A percentile compares a stretch with the other conserved stretches of the same genome.
phyloP scores from a whole-genome alignment of 1,284 basidiomycete species.

The Irpex sp. region DNA sequence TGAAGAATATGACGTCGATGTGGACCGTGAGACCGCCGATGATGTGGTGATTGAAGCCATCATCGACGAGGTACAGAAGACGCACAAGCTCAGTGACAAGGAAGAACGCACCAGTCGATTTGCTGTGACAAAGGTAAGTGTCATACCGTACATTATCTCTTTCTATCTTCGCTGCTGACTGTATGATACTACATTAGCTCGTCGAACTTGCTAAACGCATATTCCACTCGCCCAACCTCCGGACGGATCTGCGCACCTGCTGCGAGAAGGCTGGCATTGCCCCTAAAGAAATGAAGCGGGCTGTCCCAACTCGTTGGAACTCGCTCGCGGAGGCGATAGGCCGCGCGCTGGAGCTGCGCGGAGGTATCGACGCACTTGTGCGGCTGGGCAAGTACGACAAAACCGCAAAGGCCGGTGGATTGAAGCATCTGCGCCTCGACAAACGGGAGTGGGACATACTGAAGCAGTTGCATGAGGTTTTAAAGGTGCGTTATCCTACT shows the following conservation, averaged over 20 bases:
- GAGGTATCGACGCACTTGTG: slow-evolving; percentile 9
- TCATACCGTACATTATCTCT: too few species aligned
- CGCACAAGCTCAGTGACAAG: not conserved
- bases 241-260: slow-evolving; percentile 11
- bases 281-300: slow-evolving; percentile 11
- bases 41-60: not conserved
- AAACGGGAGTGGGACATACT: slow-evolving; percentile 5
- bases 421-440: slow-evolving; percentile 10
- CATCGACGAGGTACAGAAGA: not conserved
- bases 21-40: not conserved
- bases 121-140: slow-evolving; percentile 7
- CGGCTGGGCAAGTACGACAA: slow-evolving; percentile 8
- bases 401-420: not conserved
- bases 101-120: not conserved
- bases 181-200: slow-evolving; percentile 3
- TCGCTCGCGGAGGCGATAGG: slow-evolving; percentile 15
- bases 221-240: slow-evolving; percentile 12
- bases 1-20: slow-evolving; percentile 3
- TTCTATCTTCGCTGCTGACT: too few species aligned
- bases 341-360: slow-evolving; percentile 12
- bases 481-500: not conserved
- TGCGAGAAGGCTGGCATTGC: slow-evolving; percentile 1
- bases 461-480: not conserved
- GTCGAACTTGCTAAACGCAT: slow-evolving; percentile 3
- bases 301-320: slow-evolving; percentile 21